phyloP scores from a whole-genome alignment of 768 basidiomycete species.

The Termitomyces sp. region DNA sequence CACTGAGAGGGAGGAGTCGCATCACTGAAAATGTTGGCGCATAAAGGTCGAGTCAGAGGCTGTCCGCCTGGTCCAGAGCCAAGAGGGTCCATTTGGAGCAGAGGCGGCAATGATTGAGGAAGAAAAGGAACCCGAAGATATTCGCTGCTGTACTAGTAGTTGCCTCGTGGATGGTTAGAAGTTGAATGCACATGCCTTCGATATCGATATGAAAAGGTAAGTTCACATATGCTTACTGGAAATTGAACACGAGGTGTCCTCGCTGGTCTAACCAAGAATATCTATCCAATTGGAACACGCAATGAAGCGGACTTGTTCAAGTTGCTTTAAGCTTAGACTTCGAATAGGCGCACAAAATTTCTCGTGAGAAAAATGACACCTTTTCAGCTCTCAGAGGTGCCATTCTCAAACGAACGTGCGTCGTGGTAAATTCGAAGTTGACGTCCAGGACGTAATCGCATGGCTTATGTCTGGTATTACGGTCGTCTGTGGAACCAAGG shows the following conservation, averaged over 20 bases:
- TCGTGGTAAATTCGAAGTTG: no score
- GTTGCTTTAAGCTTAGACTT: no score
- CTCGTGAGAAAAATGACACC: no score
- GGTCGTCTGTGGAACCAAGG: no score
- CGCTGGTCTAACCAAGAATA: background rate
- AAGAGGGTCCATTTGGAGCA: constrained; percentile 2
- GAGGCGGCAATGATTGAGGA: background rate
- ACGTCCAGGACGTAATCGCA: no score
- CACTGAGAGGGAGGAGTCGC: background rate
- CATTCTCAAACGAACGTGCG: no score
- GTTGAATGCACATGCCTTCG: background rate
- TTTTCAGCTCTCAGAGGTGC: no score
- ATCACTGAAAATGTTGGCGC: constrained; percentile 19
- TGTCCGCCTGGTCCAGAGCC: constrained; percentile 23
- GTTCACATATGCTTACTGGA: background rate
- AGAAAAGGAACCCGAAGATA: background rate
- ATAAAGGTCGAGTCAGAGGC: constrained; percentile 21
- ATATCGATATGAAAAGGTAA: background rate
- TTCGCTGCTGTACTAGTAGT: background rate
- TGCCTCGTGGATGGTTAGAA: background rate
- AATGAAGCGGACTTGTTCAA: background rate
- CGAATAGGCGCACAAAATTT: no score
- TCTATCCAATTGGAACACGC: background rate
- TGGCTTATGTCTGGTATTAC: no score
- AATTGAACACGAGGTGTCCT: background rate